Evolutionary conservation across 306 rosid genomes (phyloP), one percentile per base, ranked within the genome.

Genomic region (Trichosanthes truncata): DNA sequence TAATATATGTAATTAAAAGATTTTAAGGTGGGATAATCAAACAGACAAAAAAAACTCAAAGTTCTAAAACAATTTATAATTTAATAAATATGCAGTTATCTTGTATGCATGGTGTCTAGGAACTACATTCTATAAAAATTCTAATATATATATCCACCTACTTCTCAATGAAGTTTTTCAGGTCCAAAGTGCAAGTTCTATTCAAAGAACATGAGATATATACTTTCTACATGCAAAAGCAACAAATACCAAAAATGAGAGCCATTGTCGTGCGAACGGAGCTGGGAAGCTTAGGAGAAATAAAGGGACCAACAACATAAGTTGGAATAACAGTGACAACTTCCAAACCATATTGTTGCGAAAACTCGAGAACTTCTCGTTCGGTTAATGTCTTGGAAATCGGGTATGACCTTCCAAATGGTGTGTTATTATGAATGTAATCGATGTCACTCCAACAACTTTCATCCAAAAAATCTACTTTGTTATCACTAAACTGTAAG

Each of bases 341-440:
- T 33, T 90, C 95, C 78, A 90, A 78, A 1, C 86, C 95, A 84
- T 79, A 40, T 45, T 83, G 51, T 56, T 89, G 80, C 7, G 86
- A 89, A 72, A 85, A 92, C 67, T 89, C 88, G 20, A 90, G 81
- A 7, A 84, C 92, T n/a, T 90, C 89, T 38, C 38, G 87, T 60
- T 92, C 93, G 6, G 96, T 81, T 33, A 86, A 63, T 43, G 88
- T 89, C 87, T 90, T 92, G 2, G 93, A 90, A 82, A 84, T 20
- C 1, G 67, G 9, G 36, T 89, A 88, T 0, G 88, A 78, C 36
- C 23, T 33, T 62, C 69, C 69, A 0, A 2, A 3, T 59, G 36
- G 3, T 5, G 11, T 35, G 25, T 25, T 1, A 4, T 4, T 49
- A 60, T 84, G 29, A 72, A 82, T 23, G 38, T 15, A 83, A 33